These are phyloP conservation scores for Pisolithus tinctorius DNA, from an alignment of 768 basidiomycete species.

Conservation along the genomic window DNA sequence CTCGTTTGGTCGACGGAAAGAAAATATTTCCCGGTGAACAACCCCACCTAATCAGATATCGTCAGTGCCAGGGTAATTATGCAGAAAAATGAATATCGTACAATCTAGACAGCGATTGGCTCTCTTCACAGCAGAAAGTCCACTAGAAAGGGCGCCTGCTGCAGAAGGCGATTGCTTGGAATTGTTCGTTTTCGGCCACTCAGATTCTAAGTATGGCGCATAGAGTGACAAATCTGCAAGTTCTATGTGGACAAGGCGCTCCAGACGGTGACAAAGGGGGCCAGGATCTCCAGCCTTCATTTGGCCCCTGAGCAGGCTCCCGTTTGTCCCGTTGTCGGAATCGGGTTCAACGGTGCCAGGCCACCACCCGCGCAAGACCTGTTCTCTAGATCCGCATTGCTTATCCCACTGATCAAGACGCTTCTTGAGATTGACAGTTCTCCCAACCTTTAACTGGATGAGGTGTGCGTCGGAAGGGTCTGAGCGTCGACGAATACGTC, in stretches of 20 bases:
- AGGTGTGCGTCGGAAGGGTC: conserved; percentile 31
- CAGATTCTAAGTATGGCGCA: conserved; percentile 50
- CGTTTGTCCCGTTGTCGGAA: conserved; percentile 25
- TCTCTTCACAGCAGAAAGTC: conserved; percentile 12
- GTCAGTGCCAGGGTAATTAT: background rate
- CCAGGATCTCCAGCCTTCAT: conserved; percentile 57
- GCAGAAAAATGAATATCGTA: conserved; percentile 32
- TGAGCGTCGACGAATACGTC: conserved; percentile 3
- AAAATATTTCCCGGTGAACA: conserved; percentile 74
- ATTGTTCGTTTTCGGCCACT: conserved; percentile 35
- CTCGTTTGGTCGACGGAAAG: conserved; percentile 48
- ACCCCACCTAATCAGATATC: conserved; percentile 37
- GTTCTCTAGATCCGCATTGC: conserved; percentile 73
- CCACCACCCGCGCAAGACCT: conserved; percentile 68
- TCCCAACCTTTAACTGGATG: conserved; percentile 73
- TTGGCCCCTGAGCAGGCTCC: conserved; percentile 57
- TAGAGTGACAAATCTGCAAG: conserved; percentile 60
- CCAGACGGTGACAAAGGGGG: conserved; percentile 65
- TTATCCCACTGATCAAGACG: conserved; percentile 76
- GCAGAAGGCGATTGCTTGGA: conserved; percentile 14
- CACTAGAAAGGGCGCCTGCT: conserved; percentile 5
- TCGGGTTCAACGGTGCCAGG: conserved; percentile 46
- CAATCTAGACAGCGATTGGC: conserved; percentile 37
- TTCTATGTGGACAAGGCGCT: conserved; percentile 76
- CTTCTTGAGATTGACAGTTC: conserved; percentile 65